Conservation (phyloP, 345 rosid species). For the Salix caprea region DNA sequence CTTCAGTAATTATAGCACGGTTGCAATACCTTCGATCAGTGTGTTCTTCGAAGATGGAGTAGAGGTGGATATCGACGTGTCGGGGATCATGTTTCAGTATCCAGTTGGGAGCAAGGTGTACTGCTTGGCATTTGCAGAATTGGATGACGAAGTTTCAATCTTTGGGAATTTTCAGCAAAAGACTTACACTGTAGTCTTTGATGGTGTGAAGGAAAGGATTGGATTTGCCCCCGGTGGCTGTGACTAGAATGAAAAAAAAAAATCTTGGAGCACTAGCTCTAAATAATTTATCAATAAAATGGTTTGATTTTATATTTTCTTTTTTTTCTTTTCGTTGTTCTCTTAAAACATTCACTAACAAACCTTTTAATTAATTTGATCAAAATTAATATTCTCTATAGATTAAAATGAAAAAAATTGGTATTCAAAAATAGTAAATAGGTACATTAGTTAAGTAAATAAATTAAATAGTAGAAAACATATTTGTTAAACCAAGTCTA, state of each 20-base stretch:
- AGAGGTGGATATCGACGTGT: background rate
- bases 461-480: too few relatives aligned
- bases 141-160: background rate
- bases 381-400: too few relatives aligned
- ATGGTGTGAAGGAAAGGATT: background rate
- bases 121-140: slow-evolving; percentile 15
- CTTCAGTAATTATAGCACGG: background rate
- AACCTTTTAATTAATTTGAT: too few relatives aligned
- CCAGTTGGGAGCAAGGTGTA: background rate
- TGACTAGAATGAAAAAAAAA: background rate
- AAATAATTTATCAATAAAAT: too few relatives aligned
- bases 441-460: too few relatives aligned
- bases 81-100: background rate
- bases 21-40: background rate
- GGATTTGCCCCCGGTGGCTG: slow-evolving; percentile 9
- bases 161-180: slow-evolving; percentile 12
- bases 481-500: too few relatives aligned
- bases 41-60: background rate
- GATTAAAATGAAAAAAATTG: too few relatives aligned
- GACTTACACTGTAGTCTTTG: slow-evolving; percentile 1
- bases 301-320: too few relatives aligned
- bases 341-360: too few relatives aligned
- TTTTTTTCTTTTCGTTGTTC: too few relatives aligned
- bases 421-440: too few relatives aligned
- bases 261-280: too few relatives aligned